A percentile compares a stretch with the other conserved stretches of the same genome.
Conservation (phyloP, 176 grass and related monocot species). For the Pontederia paniculata region DNA sequence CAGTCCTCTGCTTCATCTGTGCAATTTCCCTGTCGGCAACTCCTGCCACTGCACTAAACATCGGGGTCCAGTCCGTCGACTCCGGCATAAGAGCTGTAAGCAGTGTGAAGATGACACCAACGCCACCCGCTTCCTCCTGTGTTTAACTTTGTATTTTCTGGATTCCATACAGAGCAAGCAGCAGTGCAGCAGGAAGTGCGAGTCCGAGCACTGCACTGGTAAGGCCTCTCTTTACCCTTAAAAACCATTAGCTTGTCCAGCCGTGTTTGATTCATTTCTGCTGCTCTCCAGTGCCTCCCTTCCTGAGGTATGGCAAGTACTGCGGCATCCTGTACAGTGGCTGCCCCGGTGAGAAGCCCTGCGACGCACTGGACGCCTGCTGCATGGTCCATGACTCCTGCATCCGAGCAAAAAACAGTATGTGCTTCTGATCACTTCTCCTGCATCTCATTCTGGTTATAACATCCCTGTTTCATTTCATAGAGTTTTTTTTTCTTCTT, state of each 20-base stretch:
- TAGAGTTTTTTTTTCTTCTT: neutral
- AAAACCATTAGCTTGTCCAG: too few species aligned
- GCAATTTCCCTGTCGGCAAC: neutral
- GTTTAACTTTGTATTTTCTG: neutral
- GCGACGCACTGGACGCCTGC: conserved; percentile 84
- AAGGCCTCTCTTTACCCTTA: neutral
- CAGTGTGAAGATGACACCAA: neutral
- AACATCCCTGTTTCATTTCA: neutral
- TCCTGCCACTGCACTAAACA: neutral
- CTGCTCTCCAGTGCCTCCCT: conserved; percentile 31
- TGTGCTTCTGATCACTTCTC: neutral
- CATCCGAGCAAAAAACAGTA: conserved; percentile 37
- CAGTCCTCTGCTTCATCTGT: too few species aligned
- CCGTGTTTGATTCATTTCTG: too few species aligned
- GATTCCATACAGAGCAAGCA: conserved; percentile 10
- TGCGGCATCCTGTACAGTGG: conserved; percentile 72
- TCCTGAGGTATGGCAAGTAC: conserved; percentile 83
- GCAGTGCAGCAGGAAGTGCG: conserved; percentile 70
- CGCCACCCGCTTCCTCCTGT: neutral
- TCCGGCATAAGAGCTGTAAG: neutral
- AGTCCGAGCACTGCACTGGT: conserved; percentile 57
- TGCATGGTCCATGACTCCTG: conserved; percentile 90
- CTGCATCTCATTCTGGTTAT: neutral
- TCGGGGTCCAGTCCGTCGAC: conserved; percentile 12
- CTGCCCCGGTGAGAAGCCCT: conserved; percentile 59